Base-by-base conservation (phyloP, 176 grass and related monocot genomes). In the Eremochloa ophiuroides region DNA sequence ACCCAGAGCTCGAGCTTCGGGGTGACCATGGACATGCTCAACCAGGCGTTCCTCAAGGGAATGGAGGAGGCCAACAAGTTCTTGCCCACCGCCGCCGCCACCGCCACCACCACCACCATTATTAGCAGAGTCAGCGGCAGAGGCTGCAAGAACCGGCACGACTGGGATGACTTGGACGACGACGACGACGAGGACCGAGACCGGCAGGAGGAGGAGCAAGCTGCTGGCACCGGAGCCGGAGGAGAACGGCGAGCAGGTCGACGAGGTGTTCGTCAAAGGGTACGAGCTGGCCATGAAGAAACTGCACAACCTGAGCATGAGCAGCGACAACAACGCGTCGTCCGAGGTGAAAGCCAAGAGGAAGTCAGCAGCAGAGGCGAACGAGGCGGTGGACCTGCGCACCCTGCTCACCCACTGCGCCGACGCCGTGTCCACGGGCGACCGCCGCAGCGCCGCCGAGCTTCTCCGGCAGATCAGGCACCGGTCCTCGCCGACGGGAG, bases 401-500 rank as follows among this genome's bases (percentile, higher is more conserved):
- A 58, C 9, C n/a, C 9, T 58, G 53, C 53, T 58, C 53, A 25
- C 10, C 53, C 53, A 58, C 53, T 58, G 53, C 53, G 53, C 53
- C 1, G 53, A 58, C n/a, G 53, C 53, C n/a, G 87, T 90, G 61
- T 81, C 87, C 43, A 80, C 73, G 0, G 88, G 84, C 2, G 82
- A 90, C 51, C 61, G 42, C 22, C 46, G 77, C 7, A 79, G 73
- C 41, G 78, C 91, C 4, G 38, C 17, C 6, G 81, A 90, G 23
- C 72, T 90, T 22, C 62, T 93, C 7, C 81, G 40, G 47, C 91
- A 93, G 77, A 90, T 93, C 48, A 83, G 70, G 43, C 72, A 83
- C n/a, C 85, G 90, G 60, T 79, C 91, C 10, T 89, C 87, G 4
- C 61, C 68, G 0, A 55, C 13, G 5, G 91, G 91, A 38, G 85